Evolutionary conservation across 163 green algal species (phyloP), one percentile per base, ranked within the genome.

Genomic region (Coccomyxa subellipsoidea): DNA sequence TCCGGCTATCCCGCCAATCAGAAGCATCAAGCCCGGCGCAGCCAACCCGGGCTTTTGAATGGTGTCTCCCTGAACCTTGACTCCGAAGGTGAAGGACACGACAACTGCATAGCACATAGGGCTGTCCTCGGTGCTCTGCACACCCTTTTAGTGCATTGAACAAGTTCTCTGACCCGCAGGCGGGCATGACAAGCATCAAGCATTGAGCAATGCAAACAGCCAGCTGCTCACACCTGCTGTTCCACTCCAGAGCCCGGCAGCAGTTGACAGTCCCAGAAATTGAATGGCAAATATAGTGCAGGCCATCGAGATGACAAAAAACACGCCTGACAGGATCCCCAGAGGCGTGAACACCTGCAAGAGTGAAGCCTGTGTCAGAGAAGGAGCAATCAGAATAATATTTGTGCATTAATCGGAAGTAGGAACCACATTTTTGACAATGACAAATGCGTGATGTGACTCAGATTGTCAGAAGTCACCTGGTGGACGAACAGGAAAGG

Each of bases 1-100:
- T 36, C 84, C 88, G 2, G 73, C 31, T 15, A 90, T 69, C 31
- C 85, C 88, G 0, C 31, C 37, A 3, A 92, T 31, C 34, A 92
- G 78, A 10, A 88, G 69, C 0, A 84, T 38, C n/a, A 91, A 76
- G 21, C 75, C 87, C 12, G 80, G 80, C 21, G 59, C 70, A 37
- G 85, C 85, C 4, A 80, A 54, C 1, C 36, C 59, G 29, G 84
- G 69, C 35, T 83, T 72, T 0, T 27, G 72, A 31, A 92, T 72
- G 23, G 40, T 31, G 7, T 90, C 88, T 10, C 79, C 78, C 37
- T 39, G n/a, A 3, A 72, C 69, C 32, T 78, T 21, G 31, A 88
- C 80, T 3, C 87, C 88, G 78, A 82, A 91, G 0, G 35, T 76
- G 54, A 92, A 91, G 1, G 84, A 89, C 0, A 82, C 80, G 0